Conservation (phyloP, 768 basidiomycete species). For the Lactarius evosmus region DNA sequence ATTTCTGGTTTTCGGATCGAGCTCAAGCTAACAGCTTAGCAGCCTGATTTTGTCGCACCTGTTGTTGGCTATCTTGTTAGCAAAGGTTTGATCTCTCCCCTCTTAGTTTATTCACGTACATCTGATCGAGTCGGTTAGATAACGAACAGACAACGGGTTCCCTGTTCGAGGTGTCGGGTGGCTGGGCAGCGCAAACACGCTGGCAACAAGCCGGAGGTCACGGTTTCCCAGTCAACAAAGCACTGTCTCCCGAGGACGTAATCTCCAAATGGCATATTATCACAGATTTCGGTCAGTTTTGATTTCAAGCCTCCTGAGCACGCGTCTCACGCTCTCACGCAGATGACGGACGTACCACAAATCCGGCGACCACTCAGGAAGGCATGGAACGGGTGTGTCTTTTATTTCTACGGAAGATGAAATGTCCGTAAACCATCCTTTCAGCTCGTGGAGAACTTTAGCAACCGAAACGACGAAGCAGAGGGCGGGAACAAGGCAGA, state of each 20-base stretch:
- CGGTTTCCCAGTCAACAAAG: conserved; percentile 78
- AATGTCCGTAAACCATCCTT: neutral
- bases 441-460: conserved; percentile 58
- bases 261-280: conserved; percentile 76
- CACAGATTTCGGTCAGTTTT: conserved; percentile 71
- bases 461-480: conserved; percentile 39
- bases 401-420: neutral
- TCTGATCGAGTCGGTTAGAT: conserved; percentile 37
- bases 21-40: conserved; percentile 12
- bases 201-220: conserved; percentile 91
- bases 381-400: conserved; percentile 64
- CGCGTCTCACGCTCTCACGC: conserved; percentile 15
- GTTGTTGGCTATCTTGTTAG: conserved; percentile 88
- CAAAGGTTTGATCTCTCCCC: conserved; percentile 43
- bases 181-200: conserved; percentile 88
- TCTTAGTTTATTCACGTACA: neutral
- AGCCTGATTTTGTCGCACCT: conserved; percentile 92
- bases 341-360: conserved; percentile 81
- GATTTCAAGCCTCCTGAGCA: neutral
- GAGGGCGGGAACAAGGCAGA: conserved; percentile 9
- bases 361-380: conserved; percentile 73
- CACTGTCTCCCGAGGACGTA: conserved; percentile 78
- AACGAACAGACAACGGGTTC: conserved; percentile 70
- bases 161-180: conserved; percentile 85
- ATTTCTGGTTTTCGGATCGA: neutral